These are phyloP conservation scores for Polytrichum commune DNA, from an alignment of 225 moss, liverwort and hornwort genomes.

Conservation along the genomic window DNA sequence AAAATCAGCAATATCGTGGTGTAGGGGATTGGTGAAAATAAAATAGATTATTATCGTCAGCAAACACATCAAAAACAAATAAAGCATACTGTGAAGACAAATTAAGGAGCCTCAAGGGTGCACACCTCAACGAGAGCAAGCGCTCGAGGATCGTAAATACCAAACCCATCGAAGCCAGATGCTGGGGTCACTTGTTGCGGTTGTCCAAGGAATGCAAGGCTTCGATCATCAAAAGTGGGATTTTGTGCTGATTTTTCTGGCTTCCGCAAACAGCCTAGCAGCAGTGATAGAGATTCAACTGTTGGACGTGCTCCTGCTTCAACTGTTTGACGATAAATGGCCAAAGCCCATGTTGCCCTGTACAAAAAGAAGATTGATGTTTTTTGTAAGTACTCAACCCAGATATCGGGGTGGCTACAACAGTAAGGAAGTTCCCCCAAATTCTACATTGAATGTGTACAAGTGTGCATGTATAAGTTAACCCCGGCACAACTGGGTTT, in stretches of 20 bases:
- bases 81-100: not conserved
- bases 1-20: too few relatives aligned
- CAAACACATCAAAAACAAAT: too few relatives aligned
- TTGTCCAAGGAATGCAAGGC: constrained; percentile 42
- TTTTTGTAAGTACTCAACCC: too few relatives aligned
- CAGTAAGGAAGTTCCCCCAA: too few relatives aligned
- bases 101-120: constrained; percentile 4
- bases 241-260: constrained; percentile 44
- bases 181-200: constrained; percentile 28
- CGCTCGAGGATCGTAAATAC: constrained; percentile 88
- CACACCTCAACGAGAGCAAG: constrained; percentile 74
- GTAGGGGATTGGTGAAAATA: too few relatives aligned
- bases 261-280: constrained; percentile 93
- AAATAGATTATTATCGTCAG: too few relatives aligned
- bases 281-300: constrained; percentile 66
- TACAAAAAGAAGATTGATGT: not conserved
- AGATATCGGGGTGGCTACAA: not conserved
- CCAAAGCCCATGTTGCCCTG: constrained; percentile 94
- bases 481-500: too few relatives aligned
- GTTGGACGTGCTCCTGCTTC: constrained; percentile 71
- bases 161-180: constrained; percentile 51
- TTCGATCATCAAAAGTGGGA: constrained; percentile 41
- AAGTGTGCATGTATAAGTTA: too few relatives aligned
- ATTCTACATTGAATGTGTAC: too few relatives aligned
- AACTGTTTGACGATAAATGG: constrained; percentile 83